Conservation (phyloP, 1,139 yeast genomes). For the Scheffersomyces lignicola region DNA sequence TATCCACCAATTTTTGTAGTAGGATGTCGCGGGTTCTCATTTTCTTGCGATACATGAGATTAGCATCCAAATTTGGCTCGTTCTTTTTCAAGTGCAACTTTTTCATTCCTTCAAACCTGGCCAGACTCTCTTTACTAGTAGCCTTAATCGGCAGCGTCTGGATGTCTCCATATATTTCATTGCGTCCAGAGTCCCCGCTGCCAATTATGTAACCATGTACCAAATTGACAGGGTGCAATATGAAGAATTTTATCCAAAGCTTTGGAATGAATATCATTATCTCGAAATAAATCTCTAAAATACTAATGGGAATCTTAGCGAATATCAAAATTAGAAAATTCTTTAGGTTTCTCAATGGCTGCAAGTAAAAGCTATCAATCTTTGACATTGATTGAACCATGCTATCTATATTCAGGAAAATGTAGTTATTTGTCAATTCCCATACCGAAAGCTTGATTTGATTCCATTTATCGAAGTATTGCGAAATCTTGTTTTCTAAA, state of each 20-base stretch:
- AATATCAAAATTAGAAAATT: conserved; percentile 12
- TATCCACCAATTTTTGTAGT: conserved; percentile 1
- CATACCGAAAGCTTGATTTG: conserved; percentile 14
- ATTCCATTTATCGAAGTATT: conserved; percentile 9
- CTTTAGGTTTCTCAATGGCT: conserved; percentile 11
- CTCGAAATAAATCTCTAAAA: conserved; percentile 15
- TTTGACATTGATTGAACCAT: not conserved
- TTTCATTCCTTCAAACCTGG: conserved; percentile 2
- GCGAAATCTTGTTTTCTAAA: conserved; percentile 2
- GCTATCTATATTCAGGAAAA: conserved; percentile 9
- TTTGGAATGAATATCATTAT: conserved; percentile 19
- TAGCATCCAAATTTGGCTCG: not conserved
- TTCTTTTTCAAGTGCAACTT: conserved; percentile 2
- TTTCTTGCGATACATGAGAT: not conserved
- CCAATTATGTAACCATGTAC: not conserved
- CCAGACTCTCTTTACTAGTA: not conserved
- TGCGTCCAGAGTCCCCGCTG: not conserved
- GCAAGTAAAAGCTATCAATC: conserved; percentile 6
- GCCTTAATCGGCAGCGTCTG: too few species aligned
- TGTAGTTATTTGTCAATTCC: conserved; percentile 18
- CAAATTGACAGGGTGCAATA: not conserved
- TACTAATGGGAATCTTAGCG: conserved; percentile 18
- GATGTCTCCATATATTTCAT: not conserved
- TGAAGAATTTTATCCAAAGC: conserved; percentile 1
- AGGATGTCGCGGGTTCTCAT: conserved; percentile 3